Evolutionary conservation across 306 rosid genomes (phyloP).

Genomic region (Vigna reflexopilosa): DNA sequence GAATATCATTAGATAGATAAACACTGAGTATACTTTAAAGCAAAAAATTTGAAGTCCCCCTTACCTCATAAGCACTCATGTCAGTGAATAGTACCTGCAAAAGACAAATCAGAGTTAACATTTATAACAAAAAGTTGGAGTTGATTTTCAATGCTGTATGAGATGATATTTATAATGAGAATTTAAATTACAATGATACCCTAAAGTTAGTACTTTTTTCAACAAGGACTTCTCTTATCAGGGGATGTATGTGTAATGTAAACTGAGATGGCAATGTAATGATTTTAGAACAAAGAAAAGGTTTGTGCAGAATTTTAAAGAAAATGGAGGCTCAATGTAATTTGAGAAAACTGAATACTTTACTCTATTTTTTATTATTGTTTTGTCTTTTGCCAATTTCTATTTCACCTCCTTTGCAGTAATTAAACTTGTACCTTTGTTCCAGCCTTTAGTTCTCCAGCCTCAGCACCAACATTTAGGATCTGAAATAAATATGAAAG

Average conservation of each 20-base stretch:
- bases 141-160: no score
- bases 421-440: constrained; percentile 64
- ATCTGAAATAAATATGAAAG: constrained; percentile 59
- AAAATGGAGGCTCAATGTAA: no score
- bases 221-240: no score
- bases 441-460: constrained; percentile 74
- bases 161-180: no score
- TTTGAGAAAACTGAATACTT: no score
- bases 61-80: constrained; percentile 87
- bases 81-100: constrained; percentile 94
- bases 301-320: no score
- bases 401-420: constrained; percentile 16
- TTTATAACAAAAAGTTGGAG: background rate
- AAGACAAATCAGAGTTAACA: constrained; percentile 11
- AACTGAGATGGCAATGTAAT: no score
- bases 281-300: no score
- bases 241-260: no score
- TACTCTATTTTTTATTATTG: no score
- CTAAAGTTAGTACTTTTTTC: no score
- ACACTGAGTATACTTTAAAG: background rate
- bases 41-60: constrained; percentile 21
- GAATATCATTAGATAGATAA: constrained; percentile 16
- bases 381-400: background rate
- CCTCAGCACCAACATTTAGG: constrained; percentile 82
- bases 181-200: no score